Conservation (phyloP, 2,329 filamentous ascomycete genomes). For the Endoconidiophora laricicola region DNA sequence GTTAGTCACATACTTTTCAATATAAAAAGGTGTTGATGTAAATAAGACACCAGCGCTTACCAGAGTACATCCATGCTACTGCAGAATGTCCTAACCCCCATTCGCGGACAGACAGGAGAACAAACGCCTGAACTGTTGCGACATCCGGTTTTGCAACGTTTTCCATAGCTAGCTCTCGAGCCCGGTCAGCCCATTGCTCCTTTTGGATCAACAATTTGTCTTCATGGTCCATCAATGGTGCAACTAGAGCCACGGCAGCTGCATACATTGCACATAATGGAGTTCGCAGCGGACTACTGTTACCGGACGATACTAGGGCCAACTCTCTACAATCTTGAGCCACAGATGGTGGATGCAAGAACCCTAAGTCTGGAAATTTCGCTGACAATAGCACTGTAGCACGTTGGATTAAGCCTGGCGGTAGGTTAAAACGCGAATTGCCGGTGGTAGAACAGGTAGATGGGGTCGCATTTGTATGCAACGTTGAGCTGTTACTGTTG, state of each 20-base stretch:
- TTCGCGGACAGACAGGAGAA: constrained; percentile 1
- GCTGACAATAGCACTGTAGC: constrained; percentile 1
- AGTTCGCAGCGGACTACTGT: background rate
- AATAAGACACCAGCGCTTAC: background rate
- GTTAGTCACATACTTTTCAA: background rate
- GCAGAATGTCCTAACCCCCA: background rate
- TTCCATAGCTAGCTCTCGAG: constrained; percentile 1
- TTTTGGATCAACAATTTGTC: background rate
- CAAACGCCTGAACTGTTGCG: background rate
- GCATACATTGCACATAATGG: background rate
- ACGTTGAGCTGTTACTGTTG: no score
- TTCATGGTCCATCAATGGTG: background rate
- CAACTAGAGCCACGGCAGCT: background rate
- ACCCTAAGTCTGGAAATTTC: constrained; percentile 4
- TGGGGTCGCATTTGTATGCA: no score
- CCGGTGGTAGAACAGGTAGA: no score
- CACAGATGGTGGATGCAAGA: constrained; percentile 4
- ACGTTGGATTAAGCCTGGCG: constrained; percentile 3
- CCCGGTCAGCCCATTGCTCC: background rate
- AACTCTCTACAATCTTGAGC: background rate
- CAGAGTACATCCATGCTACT: constrained; percentile 8
- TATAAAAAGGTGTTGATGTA: no score
- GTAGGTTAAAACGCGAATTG: no score
- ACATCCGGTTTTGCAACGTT: background rate
- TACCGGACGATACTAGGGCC: no score